Base-by-base conservation (phyloP, 257 asterid species). In the Solanum paucissectum region DNA sequence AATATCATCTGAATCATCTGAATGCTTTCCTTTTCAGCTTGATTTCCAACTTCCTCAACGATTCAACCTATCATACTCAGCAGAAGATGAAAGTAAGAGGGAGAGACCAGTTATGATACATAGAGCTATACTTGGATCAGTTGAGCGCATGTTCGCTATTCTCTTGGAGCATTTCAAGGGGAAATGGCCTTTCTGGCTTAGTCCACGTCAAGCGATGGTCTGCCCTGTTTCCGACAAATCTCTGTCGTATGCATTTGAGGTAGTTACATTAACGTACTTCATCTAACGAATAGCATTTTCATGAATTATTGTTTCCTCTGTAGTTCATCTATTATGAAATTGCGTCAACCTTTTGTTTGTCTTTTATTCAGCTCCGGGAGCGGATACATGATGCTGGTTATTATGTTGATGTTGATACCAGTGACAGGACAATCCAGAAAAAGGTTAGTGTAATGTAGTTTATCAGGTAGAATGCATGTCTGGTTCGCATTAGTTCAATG, bases 141-240 rank as follows among this genome's bases (percentile, higher is more conserved):
- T 97, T 86, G 99, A 97, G 88, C 92, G 99, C 71, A 97, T 95
- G 98, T 95, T 97, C 88, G 99, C 99, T 21, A 96, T 97, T 88
- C 96, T 97, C 72, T 90, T 97, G 93, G 99, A 97, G 91, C 99
- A 97, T 91, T 94, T 91, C 88, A 95, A 97, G 91, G 99, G 99
- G 77, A 97, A 97, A 89, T 97, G 99, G 99, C 99, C 99, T 83
- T 96, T 97, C 91, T 97, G 99, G 99, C 98, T 97, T 77, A 97
- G 99, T 88, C 99, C 99, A 1, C 98, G 98, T 77, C 99, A 97
- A 90, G 98, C 98, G 83, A 95, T 97, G 89, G 98, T 97, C 72
- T 97, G 99, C 93, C 99, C 99, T 12, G 95, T 97, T 73, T 97
- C 99, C 21, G 98, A 94, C 90, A 97, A 97, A 89, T 97, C 98